Evolutionary conservation across 805 yeast genomes (phyloP).

Genomic region (Lachancea lanzarotensis): DNA sequence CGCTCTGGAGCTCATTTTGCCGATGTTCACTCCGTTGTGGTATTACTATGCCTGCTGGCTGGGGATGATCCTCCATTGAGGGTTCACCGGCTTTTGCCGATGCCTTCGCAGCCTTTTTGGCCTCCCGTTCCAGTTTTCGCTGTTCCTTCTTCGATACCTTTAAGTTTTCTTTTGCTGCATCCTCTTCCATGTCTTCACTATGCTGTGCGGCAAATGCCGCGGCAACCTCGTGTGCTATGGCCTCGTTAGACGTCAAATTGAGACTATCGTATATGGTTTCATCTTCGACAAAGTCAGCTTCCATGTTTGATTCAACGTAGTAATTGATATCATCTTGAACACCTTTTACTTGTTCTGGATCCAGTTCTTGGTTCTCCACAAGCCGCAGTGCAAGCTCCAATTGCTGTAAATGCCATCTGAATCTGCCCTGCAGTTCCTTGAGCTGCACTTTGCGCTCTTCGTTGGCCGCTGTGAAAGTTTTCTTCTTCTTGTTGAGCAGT

Average conservation of each 20-base stretch:
- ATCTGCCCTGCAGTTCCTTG: slow-evolving; percentile 57
- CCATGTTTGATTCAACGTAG: slow-evolving; percentile 88
- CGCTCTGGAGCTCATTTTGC: not conserved
- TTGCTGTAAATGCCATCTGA: slow-evolving; percentile 72
- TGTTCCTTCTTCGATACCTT: slow-evolving; percentile 31
- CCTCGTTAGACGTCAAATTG: slow-evolving; percentile 54
- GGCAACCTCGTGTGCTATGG: slow-evolving; percentile 47
- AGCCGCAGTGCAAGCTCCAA: slow-evolving; percentile 73
- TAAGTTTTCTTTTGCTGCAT: slow-evolving; percentile 16
- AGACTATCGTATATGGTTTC: slow-evolving; percentile 88
- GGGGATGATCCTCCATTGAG: not conserved
- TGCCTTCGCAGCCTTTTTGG: slow-evolving; percentile 31
- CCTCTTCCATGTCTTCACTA: slow-evolving; percentile 23
- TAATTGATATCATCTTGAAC: slow-evolving; percentile 86
- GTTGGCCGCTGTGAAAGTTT: slow-evolving; percentile 26
- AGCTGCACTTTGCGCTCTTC: slow-evolving; percentile 43
- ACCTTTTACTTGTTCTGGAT: slow-evolving; percentile 65
- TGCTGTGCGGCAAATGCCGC: slow-evolving; percentile 30
- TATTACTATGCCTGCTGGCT: slow-evolving; percentile 3
- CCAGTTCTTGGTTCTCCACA: slow-evolving; percentile 75
- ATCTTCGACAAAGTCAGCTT: slow-evolving; percentile 85
- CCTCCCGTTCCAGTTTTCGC: slow-evolving; percentile 32
- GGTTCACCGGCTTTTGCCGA: slow-evolving; percentile 24
- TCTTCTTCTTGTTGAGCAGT: slow-evolving; percentile 29
- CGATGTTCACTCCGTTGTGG: slow-evolving; percentile 1